Evolutionary conservation across 768 basidiomycete species (phyloP).

Genomic region (Hemileccinum impolitum): DNA sequence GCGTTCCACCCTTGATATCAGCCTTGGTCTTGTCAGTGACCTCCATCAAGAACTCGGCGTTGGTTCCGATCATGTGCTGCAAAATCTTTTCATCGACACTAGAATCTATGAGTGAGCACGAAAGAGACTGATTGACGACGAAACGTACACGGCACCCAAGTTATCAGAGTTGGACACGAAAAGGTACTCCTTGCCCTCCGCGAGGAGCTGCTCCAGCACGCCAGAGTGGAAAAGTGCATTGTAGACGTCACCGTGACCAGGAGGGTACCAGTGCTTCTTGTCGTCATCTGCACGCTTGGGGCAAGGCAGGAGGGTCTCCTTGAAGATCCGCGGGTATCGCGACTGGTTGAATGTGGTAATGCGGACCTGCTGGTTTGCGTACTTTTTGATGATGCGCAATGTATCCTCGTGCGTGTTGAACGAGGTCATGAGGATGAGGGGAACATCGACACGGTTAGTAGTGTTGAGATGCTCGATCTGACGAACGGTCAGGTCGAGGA

Average conservation of each 20-base stretch:
- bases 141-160: slow-evolving; percentile 57
- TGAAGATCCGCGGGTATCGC: slow-evolving; percentile 69
- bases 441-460: slow-evolving; percentile 59
- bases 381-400: slow-evolving; percentile 75
- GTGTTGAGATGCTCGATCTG: slow-evolving; percentile 72
- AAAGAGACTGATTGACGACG: not conserved
- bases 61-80: slow-evolving; percentile 60
- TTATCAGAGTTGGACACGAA: slow-evolving; percentile 80
- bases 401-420: slow-evolving; percentile 82
- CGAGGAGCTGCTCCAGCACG: slow-evolving; percentile 66
- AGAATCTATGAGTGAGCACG: slow-evolving; percentile 2
- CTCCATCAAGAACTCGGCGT: slow-evolving; percentile 71
- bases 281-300: slow-evolving; percentile 55
- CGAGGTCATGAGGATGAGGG: slow-evolving; percentile 79
- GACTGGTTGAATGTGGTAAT: slow-evolving; percentile 73
- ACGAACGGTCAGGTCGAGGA: slow-evolving; percentile 62
- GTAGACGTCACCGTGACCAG: slow-evolving; percentile 74
- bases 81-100: slow-evolving; percentile 68
- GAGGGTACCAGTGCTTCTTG: slow-evolving; percentile 75
- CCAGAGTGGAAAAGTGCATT: slow-evolving; percentile 70
- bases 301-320: slow-evolving; percentile 63
- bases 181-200: slow-evolving; percentile 73
- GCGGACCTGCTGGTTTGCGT: slow-evolving; percentile 74
- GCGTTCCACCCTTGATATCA: slow-evolving; percentile 71
- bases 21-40: slow-evolving; percentile 84